A percentile compares a stretch with the other conserved stretches of the same genome.
phyloP scores from a whole-genome alignment of 2,329 filamentous ascomycete species.

The Aureobasidium sp. region DNA sequence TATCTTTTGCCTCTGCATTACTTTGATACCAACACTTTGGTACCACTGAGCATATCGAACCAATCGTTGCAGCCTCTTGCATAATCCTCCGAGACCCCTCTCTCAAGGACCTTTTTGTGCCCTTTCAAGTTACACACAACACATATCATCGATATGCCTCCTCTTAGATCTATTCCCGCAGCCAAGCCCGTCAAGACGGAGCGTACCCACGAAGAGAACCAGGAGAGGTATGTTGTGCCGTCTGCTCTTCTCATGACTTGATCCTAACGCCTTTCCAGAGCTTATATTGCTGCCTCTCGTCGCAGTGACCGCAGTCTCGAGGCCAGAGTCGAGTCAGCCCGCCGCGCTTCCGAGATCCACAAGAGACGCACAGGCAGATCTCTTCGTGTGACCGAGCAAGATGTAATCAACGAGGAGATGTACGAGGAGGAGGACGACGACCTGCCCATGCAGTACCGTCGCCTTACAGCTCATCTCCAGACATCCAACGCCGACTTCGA shows the following conservation, averaged over 20 bases:
- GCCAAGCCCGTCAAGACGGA: slow-evolving; percentile 52
- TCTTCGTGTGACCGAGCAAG: slow-evolving; percentile 73
- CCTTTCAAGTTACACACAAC: background rate
- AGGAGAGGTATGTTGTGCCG: slow-evolving; percentile 48
- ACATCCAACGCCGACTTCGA: slow-evolving; percentile 54
- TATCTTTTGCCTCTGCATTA: background rate
- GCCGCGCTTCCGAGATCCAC: slow-evolving; percentile 83
- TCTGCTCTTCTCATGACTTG: background rate
- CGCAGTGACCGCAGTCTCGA: slow-evolving; percentile 80
- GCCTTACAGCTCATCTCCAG: slow-evolving; percentile 54
- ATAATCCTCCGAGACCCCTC: slow-evolving; percentile 8
- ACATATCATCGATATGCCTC: slow-evolving; percentile 20
- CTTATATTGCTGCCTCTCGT: slow-evolving; percentile 85
- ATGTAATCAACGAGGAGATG: slow-evolving; percentile 88
- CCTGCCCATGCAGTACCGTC: slow-evolving; percentile 55
- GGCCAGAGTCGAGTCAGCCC: slow-evolving; percentile 78
- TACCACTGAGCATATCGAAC: background rate
- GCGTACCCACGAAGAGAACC: slow-evolving; percentile 70
- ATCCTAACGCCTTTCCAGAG: slow-evolving; percentile 38
- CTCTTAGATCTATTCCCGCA: slow-evolving; percentile 30
- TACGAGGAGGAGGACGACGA: slow-evolving; percentile 93
- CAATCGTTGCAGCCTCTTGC: background rate
- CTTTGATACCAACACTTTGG: background rate
- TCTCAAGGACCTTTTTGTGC: background rate
- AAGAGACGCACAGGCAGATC: slow-evolving; percentile 76